A percentile compares a stretch with the other conserved stretches of the same genome.
phyloP scores from a whole-genome alignment of 2,329 filamentous ascomycete genomes.

The Neocucurbitaria cava region DNA sequence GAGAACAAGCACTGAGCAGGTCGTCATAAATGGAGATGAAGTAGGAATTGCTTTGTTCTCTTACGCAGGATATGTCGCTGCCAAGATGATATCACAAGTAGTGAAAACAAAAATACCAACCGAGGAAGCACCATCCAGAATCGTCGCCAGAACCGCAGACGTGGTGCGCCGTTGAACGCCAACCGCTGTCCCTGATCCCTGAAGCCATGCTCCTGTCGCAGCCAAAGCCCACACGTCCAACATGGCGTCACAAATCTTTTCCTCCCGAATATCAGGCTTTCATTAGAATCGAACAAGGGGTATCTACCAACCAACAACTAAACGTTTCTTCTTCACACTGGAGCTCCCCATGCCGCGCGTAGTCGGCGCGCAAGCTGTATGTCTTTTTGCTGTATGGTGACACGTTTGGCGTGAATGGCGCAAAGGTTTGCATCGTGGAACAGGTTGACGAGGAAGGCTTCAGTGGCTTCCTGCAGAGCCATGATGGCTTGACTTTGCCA shows the following conservation, averaged over 20 bases:
- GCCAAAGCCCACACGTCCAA: neutral
- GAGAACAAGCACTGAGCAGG: neutral
- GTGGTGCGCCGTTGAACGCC: slow-evolving; percentile 6
- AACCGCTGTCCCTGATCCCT: slow-evolving; percentile 1
- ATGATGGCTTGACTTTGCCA: slow-evolving; percentile 99
- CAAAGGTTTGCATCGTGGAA: slow-evolving; percentile 2
- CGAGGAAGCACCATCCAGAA: neutral
- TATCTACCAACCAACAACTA: slow-evolving; percentile 11
- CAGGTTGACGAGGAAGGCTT: slow-evolving; percentile 77
- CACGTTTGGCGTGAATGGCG: slow-evolving; percentile 60
- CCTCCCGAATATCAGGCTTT: neutral
- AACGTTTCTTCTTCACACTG: slow-evolving; percentile 22
- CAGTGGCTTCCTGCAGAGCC: slow-evolving; percentile 96
- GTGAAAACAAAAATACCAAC: neutral
- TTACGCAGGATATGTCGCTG: neutral
- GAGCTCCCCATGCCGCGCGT: slow-evolving; percentile 70
- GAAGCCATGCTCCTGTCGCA: neutral
- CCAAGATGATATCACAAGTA: neutral
- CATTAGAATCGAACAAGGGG: slow-evolving; percentile 12
- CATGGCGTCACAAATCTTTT: neutral
- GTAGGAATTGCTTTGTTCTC: neutral
- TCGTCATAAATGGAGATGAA: neutral
- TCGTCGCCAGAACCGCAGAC: neutral
- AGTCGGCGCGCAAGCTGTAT: slow-evolving; percentile 96
- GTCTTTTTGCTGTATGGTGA: slow-evolving; percentile 97